Evolutionary conservation across 495 filamentous ascomycete species (phyloP), one percentile per base, ranked within the genome.

Genomic region (Neurospora sp.): DNA sequence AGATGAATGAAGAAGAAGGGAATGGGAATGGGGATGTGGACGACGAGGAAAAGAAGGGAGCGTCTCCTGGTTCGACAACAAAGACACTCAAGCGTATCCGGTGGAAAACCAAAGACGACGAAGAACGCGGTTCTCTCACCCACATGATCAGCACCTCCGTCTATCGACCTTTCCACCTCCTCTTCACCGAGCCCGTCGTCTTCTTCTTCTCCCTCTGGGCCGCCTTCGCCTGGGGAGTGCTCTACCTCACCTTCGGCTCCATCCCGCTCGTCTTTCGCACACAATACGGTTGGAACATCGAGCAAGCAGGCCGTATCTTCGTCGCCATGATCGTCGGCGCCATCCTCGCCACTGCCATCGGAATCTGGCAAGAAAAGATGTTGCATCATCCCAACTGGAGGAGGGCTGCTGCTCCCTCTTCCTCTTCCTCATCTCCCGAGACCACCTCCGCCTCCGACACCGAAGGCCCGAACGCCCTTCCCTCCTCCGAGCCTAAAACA

Each of bases 201-300:
- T 97, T 97, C 83, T 97, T 91, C 84, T 98, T 97, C 81, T 94
- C 92, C 31, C 83, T 96, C 16, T 98, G 95, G 95, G 89, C 92
- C 5, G 85, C 93, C 8, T 97, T 98, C 80, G 90, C 89, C 69
- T 98, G 94, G 95, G 94, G 91, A 2, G 88, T 96, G 0, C 86
- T 98, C 0, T 98, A 97, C 80, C 84, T 98, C 37, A 91, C 90
- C 40, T 94, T 96, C 75, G 86, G 87, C 40, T 90, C 89, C 5
- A 87, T 98, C 37, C 93, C 94, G 0, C 84, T 95, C 14, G 89
- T 97, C 70, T 97, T 96, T 81, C 73, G 78, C 20, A 87, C 83
- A 5, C 91, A 89, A 70, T 89, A 97, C 78, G 78, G 81, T 70
- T 96, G 96, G 82, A 87, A 82, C 71, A 81, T 89, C 31, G 85